Percentiles rank a stretch among this genome's conserved stretches.
Conservation (phyloP, 73 alveolate genomes). For the Tetrahymena elliotti region DNA sequence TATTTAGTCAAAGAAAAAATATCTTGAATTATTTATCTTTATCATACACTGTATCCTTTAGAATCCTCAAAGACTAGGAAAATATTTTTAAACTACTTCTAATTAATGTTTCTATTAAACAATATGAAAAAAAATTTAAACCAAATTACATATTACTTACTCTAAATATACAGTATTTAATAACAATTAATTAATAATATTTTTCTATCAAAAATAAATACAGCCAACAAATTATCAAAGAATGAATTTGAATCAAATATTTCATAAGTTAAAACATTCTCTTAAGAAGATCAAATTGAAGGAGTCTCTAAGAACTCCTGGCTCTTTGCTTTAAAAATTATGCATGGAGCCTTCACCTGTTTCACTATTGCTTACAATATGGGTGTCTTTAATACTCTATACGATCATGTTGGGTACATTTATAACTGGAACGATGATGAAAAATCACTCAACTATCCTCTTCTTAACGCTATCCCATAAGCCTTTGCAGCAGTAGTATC, state of each 20-base stretch:
- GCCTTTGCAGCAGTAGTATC: background rate
- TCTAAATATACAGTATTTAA: too few relatives aligned
- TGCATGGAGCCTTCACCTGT: background rate
- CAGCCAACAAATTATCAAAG: background rate
- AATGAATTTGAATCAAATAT: background rate
- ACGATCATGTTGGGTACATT: background rate
- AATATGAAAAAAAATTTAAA: background rate
- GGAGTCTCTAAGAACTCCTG: background rate
- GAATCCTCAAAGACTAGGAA: too few relatives aligned
- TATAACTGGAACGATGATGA: background rate
- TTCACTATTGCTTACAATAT: background rate
- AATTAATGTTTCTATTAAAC: too few relatives aligned
- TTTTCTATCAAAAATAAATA: background rate
- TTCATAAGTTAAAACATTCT: background rate
- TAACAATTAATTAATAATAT: too few relatives aligned
- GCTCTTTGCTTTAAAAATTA: background rate
- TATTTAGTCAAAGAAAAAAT: too few relatives aligned
- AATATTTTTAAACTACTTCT: too few relatives aligned
- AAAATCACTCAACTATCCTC: background rate
- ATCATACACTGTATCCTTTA: too few relatives aligned
- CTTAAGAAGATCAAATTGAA: background rate
- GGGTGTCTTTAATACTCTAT: background rate
- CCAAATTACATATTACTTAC: too few relatives aligned
- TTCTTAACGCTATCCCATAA: background rate
- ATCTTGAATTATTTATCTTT: too few relatives aligned